Evolutionary conservation across 1,284 basidiomycete species (phyloP).

Genomic region (Xerocomus amazonicus): DNA sequence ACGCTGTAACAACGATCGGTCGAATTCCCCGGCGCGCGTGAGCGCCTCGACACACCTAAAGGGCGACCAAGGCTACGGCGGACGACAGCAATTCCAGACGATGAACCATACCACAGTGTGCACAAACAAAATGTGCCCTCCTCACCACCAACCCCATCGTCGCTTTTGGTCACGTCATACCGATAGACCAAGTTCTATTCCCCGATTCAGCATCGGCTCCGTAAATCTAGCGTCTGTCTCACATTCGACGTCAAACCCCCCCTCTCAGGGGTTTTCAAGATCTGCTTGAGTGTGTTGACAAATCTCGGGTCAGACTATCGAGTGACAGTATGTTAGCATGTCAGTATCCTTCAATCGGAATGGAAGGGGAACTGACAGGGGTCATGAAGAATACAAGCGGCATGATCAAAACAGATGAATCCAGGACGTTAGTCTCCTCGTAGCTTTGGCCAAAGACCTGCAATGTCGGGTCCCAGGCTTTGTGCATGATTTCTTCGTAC

Average conservation of each 20-base stretch:
- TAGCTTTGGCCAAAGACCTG: slow-evolving; percentile 76
- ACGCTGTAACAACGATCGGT: slow-evolving; percentile 60
- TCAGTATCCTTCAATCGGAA: slow-evolving; percentile 8
- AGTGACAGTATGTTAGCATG: background rate
- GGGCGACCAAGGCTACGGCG: slow-evolving; percentile 20
- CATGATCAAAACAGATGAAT: slow-evolving; percentile 79
- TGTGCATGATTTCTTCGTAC: slow-evolving; percentile 83
- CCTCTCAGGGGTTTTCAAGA: slow-evolving; percentile 79
- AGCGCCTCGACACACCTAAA: slow-evolving; percentile 82
- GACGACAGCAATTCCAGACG: background rate
- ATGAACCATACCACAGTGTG: slow-evolving; percentile 55
- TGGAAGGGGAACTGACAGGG: slow-evolving; percentile 44
- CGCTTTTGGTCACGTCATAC: slow-evolving; percentile 76
- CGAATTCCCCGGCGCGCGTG: slow-evolving; percentile 78
- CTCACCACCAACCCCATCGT: slow-evolving; percentile 91
- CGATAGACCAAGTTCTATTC: slow-evolving; percentile 53
- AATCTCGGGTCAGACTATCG: slow-evolving; percentile 81
- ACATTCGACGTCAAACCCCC: slow-evolving; percentile 88
- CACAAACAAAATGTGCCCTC: slow-evolving; percentile 85
- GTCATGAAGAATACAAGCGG: slow-evolving; percentile 85
- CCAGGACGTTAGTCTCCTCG: slow-evolving; percentile 65
- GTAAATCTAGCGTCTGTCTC: slow-evolving; percentile 17
- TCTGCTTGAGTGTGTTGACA: slow-evolving; percentile 74
- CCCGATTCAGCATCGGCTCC: background rate
- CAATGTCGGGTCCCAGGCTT: slow-evolving; percentile 70